Conservation (phyloP, 371 early-diverging fungal genomes). For the Mucor irregularis region DNA sequence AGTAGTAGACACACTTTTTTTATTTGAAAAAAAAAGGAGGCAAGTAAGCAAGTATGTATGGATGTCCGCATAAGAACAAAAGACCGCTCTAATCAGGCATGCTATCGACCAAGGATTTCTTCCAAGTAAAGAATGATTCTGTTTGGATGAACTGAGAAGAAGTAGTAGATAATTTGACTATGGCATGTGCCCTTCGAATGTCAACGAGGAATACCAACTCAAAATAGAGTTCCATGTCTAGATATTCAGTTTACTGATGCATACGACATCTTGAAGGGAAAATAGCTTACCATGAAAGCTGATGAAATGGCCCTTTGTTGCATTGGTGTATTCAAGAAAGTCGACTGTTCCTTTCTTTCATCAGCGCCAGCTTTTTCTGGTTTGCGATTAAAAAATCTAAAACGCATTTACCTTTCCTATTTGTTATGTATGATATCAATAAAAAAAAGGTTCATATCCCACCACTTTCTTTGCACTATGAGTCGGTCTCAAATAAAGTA, state of each 20-base stretch:
- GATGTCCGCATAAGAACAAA: too few species aligned
- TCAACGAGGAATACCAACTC: slow-evolving; percentile 13
- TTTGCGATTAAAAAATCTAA: too few species aligned
- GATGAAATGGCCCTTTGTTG: slow-evolving; percentile 19
- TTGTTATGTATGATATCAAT: too few species aligned
- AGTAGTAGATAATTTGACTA: slow-evolving; percentile 10
- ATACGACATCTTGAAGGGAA: slow-evolving; percentile 13
- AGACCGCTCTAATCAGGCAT: slow-evolving; percentile 7
- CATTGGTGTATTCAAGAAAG: slow-evolving; percentile 14
- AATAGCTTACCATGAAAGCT: slow-evolving; percentile 17
- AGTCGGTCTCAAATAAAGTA: too few species aligned
- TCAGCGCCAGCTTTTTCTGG: slow-evolving; percentile 10
- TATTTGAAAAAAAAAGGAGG: too few species aligned
- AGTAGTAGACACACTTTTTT: too few species aligned
- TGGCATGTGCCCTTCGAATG: slow-evolving; percentile 17
- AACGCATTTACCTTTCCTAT: too few species aligned
- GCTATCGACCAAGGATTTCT: slow-evolving; percentile 11
- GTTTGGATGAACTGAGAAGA: slow-evolving; percentile 15
- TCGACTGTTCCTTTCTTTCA: slow-evolving; percentile 10
- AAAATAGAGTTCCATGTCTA: slow-evolving; percentile 20
- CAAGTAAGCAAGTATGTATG: too few species aligned
- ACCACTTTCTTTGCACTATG: too few species aligned
- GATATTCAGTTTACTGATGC: slow-evolving; percentile 19
- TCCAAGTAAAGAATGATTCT: slow-evolving; percentile 15
- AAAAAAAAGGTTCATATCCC: too few species aligned